phyloP scores from a whole-genome alignment of 345 rosid species.

The Eucalyptus grandis region DNA sequence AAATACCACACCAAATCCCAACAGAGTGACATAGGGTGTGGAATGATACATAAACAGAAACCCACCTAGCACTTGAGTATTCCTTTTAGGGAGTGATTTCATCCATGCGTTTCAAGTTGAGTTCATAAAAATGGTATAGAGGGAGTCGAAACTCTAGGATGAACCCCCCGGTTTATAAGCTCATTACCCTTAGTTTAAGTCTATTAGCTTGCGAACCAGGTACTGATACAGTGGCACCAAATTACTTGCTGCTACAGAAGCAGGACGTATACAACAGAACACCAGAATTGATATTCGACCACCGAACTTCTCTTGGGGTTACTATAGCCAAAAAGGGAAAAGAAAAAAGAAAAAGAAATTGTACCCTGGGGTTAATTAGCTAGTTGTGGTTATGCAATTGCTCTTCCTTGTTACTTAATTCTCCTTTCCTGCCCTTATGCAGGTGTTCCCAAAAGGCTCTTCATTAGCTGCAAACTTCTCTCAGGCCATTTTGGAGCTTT shows the following conservation, averaged over 20 bases:
- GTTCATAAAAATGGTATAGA: not conserved
- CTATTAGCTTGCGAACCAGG: not conserved
- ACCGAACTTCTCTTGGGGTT: not conserved
- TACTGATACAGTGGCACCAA: not conserved
- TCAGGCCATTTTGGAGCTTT: slow-evolving; percentile 20
- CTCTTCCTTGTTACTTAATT: not conserved
- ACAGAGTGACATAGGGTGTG: not conserved
- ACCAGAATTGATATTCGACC: not conserved
- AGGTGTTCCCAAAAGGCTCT: slow-evolving; percentile 47
- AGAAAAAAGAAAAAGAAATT: not conserved
- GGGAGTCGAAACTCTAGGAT: not conserved
- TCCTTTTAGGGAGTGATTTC: not conserved
- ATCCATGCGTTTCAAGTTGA: not conserved
- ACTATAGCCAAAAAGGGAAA: not conserved
- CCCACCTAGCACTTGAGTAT: not conserved
- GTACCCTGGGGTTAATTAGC: not conserved
- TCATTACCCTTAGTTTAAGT: not conserved
- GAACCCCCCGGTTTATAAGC: not conserved
- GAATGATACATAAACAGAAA: not conserved
- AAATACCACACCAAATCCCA: not conserved
- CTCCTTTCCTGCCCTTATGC: not conserved
- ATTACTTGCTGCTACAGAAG: not conserved
- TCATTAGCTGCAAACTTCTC: slow-evolving; percentile 31
- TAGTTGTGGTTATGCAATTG: not conserved
- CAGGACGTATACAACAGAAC: not conserved